phyloP scores from a whole-genome alignment of 352 stramenopile species.

The Globisporangium irregulare region DNA sequence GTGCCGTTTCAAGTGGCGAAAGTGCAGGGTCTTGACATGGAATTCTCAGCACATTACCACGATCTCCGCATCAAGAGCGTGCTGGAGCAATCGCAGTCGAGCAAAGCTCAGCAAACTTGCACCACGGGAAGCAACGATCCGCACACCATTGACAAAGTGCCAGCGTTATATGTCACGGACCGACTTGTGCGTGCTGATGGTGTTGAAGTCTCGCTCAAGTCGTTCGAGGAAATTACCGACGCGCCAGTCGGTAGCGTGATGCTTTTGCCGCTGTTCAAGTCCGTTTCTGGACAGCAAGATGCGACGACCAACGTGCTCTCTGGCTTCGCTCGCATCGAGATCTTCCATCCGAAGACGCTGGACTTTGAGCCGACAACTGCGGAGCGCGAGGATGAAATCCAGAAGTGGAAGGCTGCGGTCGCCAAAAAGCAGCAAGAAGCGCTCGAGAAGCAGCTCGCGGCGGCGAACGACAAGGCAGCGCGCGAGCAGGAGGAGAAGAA shows the following conservation, averaged over 20 bases:
- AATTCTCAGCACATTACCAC: background rate
- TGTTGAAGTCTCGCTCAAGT: slow-evolving; percentile 35
- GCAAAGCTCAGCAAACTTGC: slow-evolving; percentile 3
- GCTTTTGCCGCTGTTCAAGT: slow-evolving; percentile 52
- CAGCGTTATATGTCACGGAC: slow-evolving; percentile 30
- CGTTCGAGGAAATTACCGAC: slow-evolving; percentile 46
- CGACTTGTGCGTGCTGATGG: slow-evolving; percentile 48
- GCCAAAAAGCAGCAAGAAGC: slow-evolving; percentile 26
- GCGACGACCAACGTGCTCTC: slow-evolving; percentile 35
- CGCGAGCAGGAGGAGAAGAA: slow-evolving; percentile 37
- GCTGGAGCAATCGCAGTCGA: background rate
- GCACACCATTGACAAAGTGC: background rate
- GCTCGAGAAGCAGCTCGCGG: slow-evolving; percentile 30
- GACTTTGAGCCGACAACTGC: slow-evolving; percentile 42
- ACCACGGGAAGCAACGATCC: background rate
- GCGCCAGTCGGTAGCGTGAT: slow-evolving; percentile 32
- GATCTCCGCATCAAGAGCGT: slow-evolving; percentile 12
- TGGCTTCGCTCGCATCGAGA: slow-evolving; percentile 62
- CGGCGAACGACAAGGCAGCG: slow-evolving; percentile 29
- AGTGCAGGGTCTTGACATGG: slow-evolving; percentile 11
- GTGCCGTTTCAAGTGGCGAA: slow-evolving; percentile 11
- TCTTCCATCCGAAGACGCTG: slow-evolving; percentile 44
- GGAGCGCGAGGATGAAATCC: slow-evolving; percentile 29
- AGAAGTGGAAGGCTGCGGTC: slow-evolving; percentile 30
- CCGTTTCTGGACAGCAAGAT: background rate